Base-by-base conservation (phyloP, 192 early-diverging fungal genomes). In the Coemansia sp. region DNA sequence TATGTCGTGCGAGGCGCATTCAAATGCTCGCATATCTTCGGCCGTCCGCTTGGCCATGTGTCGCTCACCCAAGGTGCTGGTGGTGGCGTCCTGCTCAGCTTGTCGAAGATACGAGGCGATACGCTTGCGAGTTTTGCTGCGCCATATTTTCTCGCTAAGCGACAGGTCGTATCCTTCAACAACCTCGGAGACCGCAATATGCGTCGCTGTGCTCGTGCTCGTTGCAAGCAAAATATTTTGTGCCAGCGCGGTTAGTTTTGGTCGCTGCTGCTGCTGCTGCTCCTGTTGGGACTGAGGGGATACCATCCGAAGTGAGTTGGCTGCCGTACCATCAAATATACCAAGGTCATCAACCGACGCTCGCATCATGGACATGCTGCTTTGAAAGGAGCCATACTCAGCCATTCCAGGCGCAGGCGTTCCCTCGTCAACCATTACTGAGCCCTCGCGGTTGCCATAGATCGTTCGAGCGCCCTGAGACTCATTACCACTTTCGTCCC, bases 401-500 rank as follows among this genome's bases (percentile, higher is more conserved):
- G 47, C 22, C n/a, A 56, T 41, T 37, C 52, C 59, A 8, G 65
- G 64, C 38, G 59, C 68, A 30, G 71, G 68, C 32, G 68, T 73
- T 10, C 62, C 68, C n/a, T 76, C 80, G 34, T 76, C 74, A 4
- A 30, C 37, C n/a, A 62, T 55, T 9, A 65, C 49, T 2, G 78
- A 80, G 18, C 64, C 69, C 32, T 73, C 77, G 8, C 67, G 73
- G 34, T 69, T 41, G 29, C 73, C 73, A 37, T 61, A 69, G 38
- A 10, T 50, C 12, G 62, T 69, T 8, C 69, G 68, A 11, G 61
- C 64, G 39, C 78, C 63, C 59, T 67, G 71, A 30, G 80, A 76
- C 29, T 87, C 71, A 34, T 87, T 86, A 2, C 84, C 86, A 59
- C 84, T 81, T 49, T 87, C 86, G 1, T 80, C 84, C 10, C 88